These are phyloP conservation scores for Coemansia sp. DNA, from an alignment of 192 early-diverging fungal genomes.

Conservation along the genomic window DNA sequence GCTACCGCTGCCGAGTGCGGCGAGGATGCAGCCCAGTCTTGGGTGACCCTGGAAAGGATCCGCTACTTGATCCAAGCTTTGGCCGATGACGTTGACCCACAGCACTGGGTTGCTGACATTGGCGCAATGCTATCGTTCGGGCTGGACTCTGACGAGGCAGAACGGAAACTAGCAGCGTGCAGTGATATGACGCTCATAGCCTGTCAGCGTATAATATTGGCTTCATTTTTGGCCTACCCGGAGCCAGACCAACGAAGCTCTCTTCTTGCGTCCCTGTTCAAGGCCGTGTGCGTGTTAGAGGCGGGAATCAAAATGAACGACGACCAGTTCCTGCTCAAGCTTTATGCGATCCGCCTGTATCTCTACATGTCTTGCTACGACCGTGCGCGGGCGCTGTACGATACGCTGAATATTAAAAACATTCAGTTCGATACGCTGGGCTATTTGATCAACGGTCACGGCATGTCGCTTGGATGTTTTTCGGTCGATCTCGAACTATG, in stretches of 20 bases:
- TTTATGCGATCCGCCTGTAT: conserved; percentile 86
- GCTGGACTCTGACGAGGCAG: conserved; percentile 29
- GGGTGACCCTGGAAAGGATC: conserved; percentile 47
- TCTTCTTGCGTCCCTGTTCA: conserved; percentile 36
- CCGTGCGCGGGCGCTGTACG: conserved; percentile 65
- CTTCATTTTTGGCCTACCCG: conserved; percentile 34
- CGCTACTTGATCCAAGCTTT: conserved; percentile 51
- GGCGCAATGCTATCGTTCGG: conserved; percentile 31
- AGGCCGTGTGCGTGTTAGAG: conserved; percentile 71
- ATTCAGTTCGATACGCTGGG: conserved; percentile 90
- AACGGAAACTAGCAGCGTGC: conserved; percentile 30
- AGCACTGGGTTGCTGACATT: conserved; percentile 25
- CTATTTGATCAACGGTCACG: conserved; percentile 53
- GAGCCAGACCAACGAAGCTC: conserved; percentile 8
- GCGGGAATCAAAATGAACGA: conserved; percentile 73
- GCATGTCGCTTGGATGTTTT: conserved; percentile 35
- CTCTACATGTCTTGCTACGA: conserved; percentile 66
- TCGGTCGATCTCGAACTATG: conserved; percentile 58
- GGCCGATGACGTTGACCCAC: conserved; percentile 22
- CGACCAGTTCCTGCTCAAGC: conserved; percentile 84
- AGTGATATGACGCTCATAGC: conserved; percentile 51
- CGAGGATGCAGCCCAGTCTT: conserved; percentile 37
- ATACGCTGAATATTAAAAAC: conserved; percentile 86
- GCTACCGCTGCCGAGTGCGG: conserved; percentile 6
- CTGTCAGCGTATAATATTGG: conserved; percentile 44